Evolutionary conservation across 176 grass and related monocot species (phyloP), one percentile per base, ranked within the genome.

Genomic region (Phoenix roebelenii): DNA sequence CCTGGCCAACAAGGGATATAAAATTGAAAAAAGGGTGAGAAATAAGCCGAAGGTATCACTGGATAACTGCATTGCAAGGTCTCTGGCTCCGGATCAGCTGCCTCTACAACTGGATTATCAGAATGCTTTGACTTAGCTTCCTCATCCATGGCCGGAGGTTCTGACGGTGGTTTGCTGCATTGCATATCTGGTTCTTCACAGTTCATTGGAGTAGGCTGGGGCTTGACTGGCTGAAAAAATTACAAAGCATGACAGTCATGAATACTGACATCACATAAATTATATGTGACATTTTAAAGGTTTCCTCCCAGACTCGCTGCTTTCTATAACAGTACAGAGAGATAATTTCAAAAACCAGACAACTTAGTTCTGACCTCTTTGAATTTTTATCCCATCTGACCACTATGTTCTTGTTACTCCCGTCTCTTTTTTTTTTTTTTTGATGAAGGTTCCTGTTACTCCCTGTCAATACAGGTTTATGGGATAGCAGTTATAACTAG

Each of bases 41-140:
- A 88, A 74, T 92, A 97, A 22, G 93, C 69, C 78, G 86, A 86
- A 67, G 84, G 52, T 16, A 97, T 70, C 59, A 97, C 63, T 1
- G 81, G 84, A 74, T 88, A 97, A 63, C 65, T 84, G 16, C 82
- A 79, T 4, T 80, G 87, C 48, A 76, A 55, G 77, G 77, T 78
- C 64, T 91, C 80, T 16, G 73, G 57, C 51, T 66, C 57, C 30
- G 61, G 16, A 44, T 56, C 52, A 63, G 80, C 69, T 60, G 84
- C 77, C 74, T 86, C 78, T 54, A 71, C 35, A 15, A 60, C 67
- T 35, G 84, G 88, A 63, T 67, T 82, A 79, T 83, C 81, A 44
- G 89, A 95, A 26, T 86, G 79, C 79, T 86, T 95, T 16, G 79
- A 89, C 73, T 89, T 82, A 23, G 72, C 66, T 73, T 90, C 86